Conservation (phyloP, 2,329 filamentous ascomycete species). For the Paraconiothyrium brasiliense region DNA sequence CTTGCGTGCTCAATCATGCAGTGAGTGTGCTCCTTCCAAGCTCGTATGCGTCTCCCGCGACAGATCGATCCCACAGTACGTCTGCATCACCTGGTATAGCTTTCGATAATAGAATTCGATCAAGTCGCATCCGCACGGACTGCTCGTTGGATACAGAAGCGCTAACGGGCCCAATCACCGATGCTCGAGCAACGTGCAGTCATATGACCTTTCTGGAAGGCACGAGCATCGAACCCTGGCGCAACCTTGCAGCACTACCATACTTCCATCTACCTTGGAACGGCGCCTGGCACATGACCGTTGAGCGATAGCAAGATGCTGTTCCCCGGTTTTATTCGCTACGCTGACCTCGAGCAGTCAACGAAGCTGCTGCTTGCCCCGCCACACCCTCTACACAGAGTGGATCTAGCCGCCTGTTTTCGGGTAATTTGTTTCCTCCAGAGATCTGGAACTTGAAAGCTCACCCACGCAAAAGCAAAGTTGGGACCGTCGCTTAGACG, state of each 20-base stretch:
- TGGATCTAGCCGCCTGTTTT: conserved; percentile 15
- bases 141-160: conserved; percentile 10
- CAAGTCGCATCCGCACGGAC: not conserved
- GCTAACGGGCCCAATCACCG: conserved; percentile 17
- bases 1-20: not conserved
- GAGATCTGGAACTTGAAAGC: conserved; percentile 3
- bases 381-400: conserved; percentile 28
- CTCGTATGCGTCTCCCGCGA: not conserved
- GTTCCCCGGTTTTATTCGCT: conserved; percentile 36
- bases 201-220: conserved; percentile 42
- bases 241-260: conserved; percentile 25
- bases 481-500: not conserved
- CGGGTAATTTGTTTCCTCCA: conserved; percentile 4
- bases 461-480: not conserved
- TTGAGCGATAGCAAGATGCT: conserved; percentile 18
- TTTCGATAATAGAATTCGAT: not conserved
- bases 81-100: not conserved
- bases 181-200: conserved; percentile 24
- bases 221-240: conserved; percentile 29
- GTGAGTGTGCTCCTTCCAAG: not conserved
- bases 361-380: conserved; percentile 34
- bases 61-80: not conserved
- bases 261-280: conserved; percentile 23
- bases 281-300: conserved; percentile 37
- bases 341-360: conserved; percentile 24